Evolutionary conservation across 2,329 filamentous ascomycete species (phyloP).

Genomic region (Penicillium sp.): DNA sequence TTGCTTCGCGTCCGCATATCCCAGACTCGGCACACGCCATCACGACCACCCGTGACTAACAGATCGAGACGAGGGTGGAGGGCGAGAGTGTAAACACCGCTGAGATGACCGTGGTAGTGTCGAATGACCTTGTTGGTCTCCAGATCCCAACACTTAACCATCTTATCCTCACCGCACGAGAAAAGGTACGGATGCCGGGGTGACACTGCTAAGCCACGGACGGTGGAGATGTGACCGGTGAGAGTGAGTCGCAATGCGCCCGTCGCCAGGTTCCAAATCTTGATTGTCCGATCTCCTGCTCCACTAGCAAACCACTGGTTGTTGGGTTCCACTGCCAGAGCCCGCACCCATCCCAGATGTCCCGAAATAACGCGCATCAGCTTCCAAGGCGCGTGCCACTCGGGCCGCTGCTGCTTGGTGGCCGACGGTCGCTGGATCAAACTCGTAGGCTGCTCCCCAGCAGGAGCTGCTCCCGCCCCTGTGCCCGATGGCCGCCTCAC

Average conservation of each 20-base stretch:
- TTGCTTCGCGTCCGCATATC: conserved; percentile 97
- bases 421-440: conserved; percentile 61
- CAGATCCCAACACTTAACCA: conserved; percentile 99
- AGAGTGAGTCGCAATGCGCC: conserved; percentile 81
- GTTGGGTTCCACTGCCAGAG: conserved; percentile 85
- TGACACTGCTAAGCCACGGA: conserved; percentile 86
- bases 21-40: conserved; percentile 94
- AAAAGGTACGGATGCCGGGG: conserved; percentile 95
- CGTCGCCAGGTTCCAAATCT: conserved; percentile 95
- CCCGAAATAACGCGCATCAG: conserved; percentile 96
- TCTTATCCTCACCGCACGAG: conserved; percentile 97
- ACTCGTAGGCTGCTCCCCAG: conserved; percentile 54
- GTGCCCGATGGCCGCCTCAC: conserved; percentile 39
- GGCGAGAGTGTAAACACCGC: conserved; percentile 87
- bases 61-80: conserved; percentile 95
- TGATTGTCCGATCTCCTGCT: conserved; percentile 93
- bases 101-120: conserved; percentile 95
- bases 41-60: conserved; percentile 87
- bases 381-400: conserved; percentile 99
- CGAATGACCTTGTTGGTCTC: conserved; percentile 99
- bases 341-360: conserved; percentile 91
- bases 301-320: conserved; percentile 98
- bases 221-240: conserved; percentile 91
- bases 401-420: conserved; percentile 70
- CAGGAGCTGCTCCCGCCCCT: conserved; percentile 33